Evolutionary conservation across 306 rosid genomes (phyloP).

Genomic region (Inga laurina): DNA sequence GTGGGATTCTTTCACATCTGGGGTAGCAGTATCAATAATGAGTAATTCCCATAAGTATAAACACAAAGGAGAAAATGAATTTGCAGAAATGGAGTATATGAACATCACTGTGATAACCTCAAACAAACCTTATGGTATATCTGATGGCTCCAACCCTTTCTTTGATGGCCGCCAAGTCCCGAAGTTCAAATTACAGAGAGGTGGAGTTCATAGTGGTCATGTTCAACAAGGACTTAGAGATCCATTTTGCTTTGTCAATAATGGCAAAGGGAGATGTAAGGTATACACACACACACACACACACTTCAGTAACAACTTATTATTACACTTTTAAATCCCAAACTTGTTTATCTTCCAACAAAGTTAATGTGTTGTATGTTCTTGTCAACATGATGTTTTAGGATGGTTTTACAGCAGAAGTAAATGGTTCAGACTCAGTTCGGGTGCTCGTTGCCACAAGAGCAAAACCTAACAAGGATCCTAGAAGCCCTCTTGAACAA

Average conservation of each 20-base stretch:
- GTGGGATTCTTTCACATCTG: constrained; percentile 92
- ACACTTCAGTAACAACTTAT: not conserved
- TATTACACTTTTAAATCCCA: not conserved
- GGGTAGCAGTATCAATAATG: constrained; percentile 84
- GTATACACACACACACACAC: constrained; percentile 22
- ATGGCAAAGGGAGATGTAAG: constrained; percentile 85
- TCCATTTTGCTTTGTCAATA: constrained; percentile 70
- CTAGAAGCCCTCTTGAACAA: constrained; percentile 61
- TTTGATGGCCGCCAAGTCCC: constrained; percentile 60
- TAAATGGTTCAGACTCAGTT: constrained; percentile 67
- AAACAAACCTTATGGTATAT: constrained; percentile 76
- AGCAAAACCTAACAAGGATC: constrained; percentile 71
- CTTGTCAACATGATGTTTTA: constrained; percentile 36
- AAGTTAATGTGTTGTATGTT: not conserved
- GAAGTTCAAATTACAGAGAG: constrained; percentile 55
- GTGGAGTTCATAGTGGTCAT: constrained; percentile 94
- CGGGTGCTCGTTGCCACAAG: constrained; percentile 84
- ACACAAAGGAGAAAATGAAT: constrained; percentile 66
- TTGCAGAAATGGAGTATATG: constrained; percentile 83
- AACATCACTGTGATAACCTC: constrained; percentile 89
- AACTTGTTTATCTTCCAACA: not conserved
- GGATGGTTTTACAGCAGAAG: constrained; percentile 87
- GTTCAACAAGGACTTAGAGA: constrained; percentile 78
- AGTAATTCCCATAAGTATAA: constrained; percentile 46
- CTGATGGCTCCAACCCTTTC: constrained; percentile 88